phyloP scores from a whole-genome alignment of 1,284 basidiomycete genomes.

The Ustilago bromivora region DNA sequence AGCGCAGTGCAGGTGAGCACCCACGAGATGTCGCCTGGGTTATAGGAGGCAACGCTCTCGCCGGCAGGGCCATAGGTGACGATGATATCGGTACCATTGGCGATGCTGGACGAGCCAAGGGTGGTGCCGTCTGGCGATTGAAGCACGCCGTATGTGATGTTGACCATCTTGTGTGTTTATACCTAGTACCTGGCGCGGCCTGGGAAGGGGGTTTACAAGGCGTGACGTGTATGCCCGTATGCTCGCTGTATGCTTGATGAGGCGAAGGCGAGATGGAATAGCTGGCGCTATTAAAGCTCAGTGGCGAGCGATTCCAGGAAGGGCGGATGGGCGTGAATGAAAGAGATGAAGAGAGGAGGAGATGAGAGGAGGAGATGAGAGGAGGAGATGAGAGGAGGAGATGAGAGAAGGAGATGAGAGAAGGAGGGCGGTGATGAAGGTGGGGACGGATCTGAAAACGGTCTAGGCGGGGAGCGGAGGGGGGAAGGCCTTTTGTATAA shows the following conservation, averaged over 20 bases:
- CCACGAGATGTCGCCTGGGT: slow-evolving; percentile 68
- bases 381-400: slow-evolving; percentile 71
- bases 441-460: not conserved
- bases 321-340: slow-evolving; percentile 60
- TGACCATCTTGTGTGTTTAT: slow-evolving; percentile 48
- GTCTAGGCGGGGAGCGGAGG: slow-evolving; percentile 69
- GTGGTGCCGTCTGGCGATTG: slow-evolving; percentile 28
- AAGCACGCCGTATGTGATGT: slow-evolving; percentile 57
- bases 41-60: slow-evolving; percentile 51
- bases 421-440: slow-evolving; percentile 72
- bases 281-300: not conserved
- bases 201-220: not conserved
- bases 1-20: slow-evolving; percentile 81
- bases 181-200: not conserved
- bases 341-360: slow-evolving; percentile 69
- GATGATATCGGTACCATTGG: slow-evolving; percentile 64
- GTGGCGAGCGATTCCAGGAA: slow-evolving; percentile 30
- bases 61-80: slow-evolving; percentile 57
- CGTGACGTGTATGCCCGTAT: not conserved
- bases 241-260: not conserved
- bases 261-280: not conserved
- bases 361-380: slow-evolving; percentile 74
- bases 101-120: slow-evolving; percentile 18
- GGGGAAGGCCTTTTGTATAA: slow-evolving; percentile 2
- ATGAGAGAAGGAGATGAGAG: slow-evolving; percentile 76